Base-by-base conservation (phyloP, 768 basidiomycete genomes). In the Mycena epipterygia region DNA sequence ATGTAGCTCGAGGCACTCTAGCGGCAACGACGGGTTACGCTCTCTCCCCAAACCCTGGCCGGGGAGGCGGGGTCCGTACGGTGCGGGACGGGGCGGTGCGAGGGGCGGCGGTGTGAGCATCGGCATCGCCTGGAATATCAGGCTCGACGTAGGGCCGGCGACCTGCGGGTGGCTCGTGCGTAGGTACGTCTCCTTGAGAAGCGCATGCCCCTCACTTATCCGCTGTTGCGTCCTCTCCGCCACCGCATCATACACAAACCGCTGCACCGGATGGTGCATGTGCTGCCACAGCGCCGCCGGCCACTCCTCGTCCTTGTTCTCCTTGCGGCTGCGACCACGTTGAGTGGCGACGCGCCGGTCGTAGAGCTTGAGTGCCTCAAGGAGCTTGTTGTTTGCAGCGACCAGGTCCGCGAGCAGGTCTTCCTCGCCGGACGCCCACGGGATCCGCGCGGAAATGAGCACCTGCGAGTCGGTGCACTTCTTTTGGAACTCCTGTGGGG, bases 231-330 rank as follows among this genome's bases (percentile, higher is more conserved):
- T 73, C 75, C 79, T n/a, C 79, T 97, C 95, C 29, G 95, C 95
- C 6, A 92, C 95, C 0, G 96, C 96, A 77, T 97, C 96, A 79
- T 97, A 97, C 21, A 93, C 95, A 80, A 92, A 96, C 19, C 87
- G 56, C 44, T 64, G 88, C 27, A 89, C 85, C 4, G 89, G 88
- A n/a, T 81, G 86, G 53, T 86, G 87, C 71, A 75, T 76, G 33
- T 74, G 78, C 41, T 79, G 79, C 74, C 13, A n/a, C n/a, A n/a
- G 25, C 27, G 56, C 58, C 56, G 65, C 74, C 23, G 79, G 76
- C 30, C 74, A 60, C 29, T 74, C 70, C 11, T 75, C 75, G 19
- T 79, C 75, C 17, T 79, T n/a, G n/a, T n/a, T n/a, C n/a, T 70
- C 68, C 30, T 37, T 19, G 46, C 63, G 63, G 37, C 68, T 70